Evolutionary conservation across 1,284 basidiomycete species (phyloP), one percentile per base, ranked within the genome.

Genomic region (Rhodotorula sp.): DNA sequence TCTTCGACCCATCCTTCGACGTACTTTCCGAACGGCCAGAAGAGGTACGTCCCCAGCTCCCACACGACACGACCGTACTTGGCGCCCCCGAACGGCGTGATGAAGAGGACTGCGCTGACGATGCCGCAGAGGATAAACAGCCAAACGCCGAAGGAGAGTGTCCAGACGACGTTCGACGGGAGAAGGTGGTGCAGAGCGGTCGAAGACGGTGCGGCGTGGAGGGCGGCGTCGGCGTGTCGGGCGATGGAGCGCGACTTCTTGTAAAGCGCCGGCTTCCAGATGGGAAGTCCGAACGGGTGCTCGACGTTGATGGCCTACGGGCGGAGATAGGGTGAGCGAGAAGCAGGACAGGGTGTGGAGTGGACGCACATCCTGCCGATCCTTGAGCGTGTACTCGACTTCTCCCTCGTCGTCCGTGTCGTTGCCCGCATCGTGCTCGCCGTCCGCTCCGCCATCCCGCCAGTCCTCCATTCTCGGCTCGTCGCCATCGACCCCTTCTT

Each of bases 211-310:
- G 91, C 86, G 24, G 90, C 88, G 80, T 99, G 96, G 4, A 99
- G 86, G 0, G 91, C 96, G 65, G 90, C 88, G 81, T 99, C 96
- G 52, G 96, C 96, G 80, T 94, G 89, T 66, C 94, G 90, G 54
- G 95, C 97, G 74, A 99, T 91, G 2, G 94, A 94, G 58, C 96
- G 89, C 36, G 91, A 91, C 81, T 99, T 99, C 82, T 96, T 95
- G 87, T 99, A 99, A 63, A 99, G 82, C 0, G 96, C 96, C 20
- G 96, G 96, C 81, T 99, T 99, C 96, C 96, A 99, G 79, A 99
- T 98, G 56, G 93, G 96, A 74, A 99, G 85, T 84, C 96, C 96
- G 81, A 99, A 99, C 11, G 96, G 96, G 81, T 99, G 96, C 80
- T 97, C 93, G 79, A 97, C 94, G 82, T 99, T 99, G 81, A 99